These are phyloP conservation scores for Xylaria sp. DNA, from an alignment of 2,329 filamentous ascomycete genomes.

Conservation along the genomic window DNA sequence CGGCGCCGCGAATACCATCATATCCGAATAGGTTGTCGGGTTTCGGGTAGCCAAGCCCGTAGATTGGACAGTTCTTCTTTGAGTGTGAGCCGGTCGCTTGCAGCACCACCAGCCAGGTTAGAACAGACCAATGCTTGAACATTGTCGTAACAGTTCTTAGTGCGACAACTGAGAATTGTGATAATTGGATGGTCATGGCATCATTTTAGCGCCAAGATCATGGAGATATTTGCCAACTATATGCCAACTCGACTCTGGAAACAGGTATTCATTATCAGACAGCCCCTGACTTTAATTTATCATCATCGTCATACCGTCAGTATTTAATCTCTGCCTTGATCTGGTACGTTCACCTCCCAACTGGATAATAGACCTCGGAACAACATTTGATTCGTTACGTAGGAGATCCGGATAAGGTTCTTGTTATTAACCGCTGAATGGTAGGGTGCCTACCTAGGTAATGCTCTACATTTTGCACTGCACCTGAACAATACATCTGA, in stretches of 20 bases:
- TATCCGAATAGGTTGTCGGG: constrained; percentile 43
- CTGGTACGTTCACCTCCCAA: no score
- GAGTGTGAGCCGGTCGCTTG: constrained; percentile 29
- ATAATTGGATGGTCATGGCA: constrained; percentile 10
- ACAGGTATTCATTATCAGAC: background rate
- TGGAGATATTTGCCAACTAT: background rate
- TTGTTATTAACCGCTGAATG: constrained; percentile 25
- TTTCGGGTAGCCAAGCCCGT: constrained; percentile 48
- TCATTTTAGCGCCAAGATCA: constrained; percentile 14
- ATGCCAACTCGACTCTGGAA: background rate
- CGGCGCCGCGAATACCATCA: constrained; percentile 40
- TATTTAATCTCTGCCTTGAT: background rate
- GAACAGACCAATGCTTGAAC: background rate
- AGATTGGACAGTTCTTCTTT: constrained; percentile 49
- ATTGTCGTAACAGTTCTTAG: background rate
- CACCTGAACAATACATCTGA: background rate
- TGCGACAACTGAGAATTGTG: background rate
- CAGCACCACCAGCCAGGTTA: constrained; percentile 19
- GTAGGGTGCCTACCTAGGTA: background rate
- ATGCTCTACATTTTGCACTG: background rate
- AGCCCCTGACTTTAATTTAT: background rate
- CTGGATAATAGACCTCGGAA: background rate
- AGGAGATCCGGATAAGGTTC: constrained; percentile 19
- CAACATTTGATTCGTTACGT: background rate
- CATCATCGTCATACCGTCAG: background rate